A percentile compares a stretch with the other conserved stretches of the same genome.
phyloP scores from a whole-genome alignment of 2,329 filamentous ascomycete genomes.

The Sporothrix sp. region DNA sequence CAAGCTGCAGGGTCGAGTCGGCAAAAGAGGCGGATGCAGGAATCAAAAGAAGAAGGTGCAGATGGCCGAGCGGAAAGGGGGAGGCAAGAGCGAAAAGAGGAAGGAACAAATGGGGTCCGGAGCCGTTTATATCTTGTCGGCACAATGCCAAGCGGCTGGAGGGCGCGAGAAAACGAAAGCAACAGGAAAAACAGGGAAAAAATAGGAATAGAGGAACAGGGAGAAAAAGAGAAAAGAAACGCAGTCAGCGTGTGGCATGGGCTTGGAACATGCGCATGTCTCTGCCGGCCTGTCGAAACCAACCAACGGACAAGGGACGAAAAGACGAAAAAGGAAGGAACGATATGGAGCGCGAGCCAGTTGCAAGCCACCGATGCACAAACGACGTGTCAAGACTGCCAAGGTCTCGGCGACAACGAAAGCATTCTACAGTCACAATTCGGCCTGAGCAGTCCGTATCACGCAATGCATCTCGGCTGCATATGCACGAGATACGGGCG shows the following conservation, averaged over 20 bases:
- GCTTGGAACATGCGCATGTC: conserved; percentile 1
- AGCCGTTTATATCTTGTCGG: neutral
- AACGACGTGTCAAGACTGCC: neutral
- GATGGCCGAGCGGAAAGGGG: neutral
- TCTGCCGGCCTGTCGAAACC: neutral
- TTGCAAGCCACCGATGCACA: neutral
- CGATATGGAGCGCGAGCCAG: too few species aligned
- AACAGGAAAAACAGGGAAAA: neutral
- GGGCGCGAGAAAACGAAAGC: too few species aligned
- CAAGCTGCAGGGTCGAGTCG: neutral
- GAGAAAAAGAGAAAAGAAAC: neutral
- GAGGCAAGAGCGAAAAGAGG: neutral
- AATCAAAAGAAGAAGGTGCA: neutral
- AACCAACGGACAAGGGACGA: conserved; percentile 1
- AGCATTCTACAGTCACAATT: too few species aligned
- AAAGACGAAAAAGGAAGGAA: neutral
- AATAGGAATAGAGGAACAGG: neutral
- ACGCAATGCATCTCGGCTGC: too few species aligned
- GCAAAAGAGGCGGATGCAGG: neutral
- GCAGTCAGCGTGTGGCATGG: neutral
- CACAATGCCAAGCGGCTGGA: too few species aligned
- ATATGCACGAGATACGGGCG: too few species aligned
- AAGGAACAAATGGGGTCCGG: too few species aligned
- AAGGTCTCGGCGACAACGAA: too few species aligned
- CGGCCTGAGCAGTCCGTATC: too few species aligned